Percentiles rank a stretch among this genome's conserved stretches.
Evolutionary conservation across 495 filamentous ascomycete species (phyloP).

Genomic region (Aspergillus olivimuriae): DNA sequence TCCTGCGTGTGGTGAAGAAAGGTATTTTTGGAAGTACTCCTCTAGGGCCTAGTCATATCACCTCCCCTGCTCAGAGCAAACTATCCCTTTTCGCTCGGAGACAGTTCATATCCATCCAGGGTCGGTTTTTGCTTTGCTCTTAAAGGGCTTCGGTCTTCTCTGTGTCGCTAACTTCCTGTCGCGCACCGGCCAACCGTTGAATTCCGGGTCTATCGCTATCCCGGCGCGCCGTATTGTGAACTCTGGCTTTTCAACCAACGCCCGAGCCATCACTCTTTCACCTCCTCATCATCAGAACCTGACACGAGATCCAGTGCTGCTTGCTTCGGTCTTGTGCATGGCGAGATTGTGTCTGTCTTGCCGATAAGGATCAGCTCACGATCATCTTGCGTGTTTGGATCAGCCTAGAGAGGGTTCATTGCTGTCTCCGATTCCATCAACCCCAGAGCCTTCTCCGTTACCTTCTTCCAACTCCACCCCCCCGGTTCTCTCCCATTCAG

Average conservation of each 20-base stretch:
- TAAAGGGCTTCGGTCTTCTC: background rate
- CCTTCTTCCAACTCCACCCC: too few species aligned
- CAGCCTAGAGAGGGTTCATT: background rate
- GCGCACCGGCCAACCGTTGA: background rate
- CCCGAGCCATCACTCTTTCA: too few species aligned
- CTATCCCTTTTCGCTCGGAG: background rate
- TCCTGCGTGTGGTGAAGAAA: background rate
- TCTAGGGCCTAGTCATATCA: background rate
- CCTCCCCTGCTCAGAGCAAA: background rate
- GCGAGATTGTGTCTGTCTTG: background rate
- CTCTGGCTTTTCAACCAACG: background rate
- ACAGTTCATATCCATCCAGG: background rate
- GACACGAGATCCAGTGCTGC: background rate
- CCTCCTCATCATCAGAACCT: background rate
- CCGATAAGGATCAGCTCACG: background rate
- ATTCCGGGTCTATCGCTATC: background rate
- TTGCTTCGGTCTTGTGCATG: background rate
- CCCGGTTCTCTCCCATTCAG: background rate
- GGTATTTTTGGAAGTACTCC: conserved; percentile 3
- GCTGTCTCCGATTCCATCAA: too few species aligned
- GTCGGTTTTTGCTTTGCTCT: background rate
- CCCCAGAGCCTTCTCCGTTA: too few species aligned
- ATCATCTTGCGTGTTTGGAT: background rate
- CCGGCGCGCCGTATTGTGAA: background rate
- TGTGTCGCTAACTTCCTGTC: background rate